These are phyloP conservation scores for Candida montana DNA, from an alignment of 805 yeast species.

Conservation along the genomic window DNA sequence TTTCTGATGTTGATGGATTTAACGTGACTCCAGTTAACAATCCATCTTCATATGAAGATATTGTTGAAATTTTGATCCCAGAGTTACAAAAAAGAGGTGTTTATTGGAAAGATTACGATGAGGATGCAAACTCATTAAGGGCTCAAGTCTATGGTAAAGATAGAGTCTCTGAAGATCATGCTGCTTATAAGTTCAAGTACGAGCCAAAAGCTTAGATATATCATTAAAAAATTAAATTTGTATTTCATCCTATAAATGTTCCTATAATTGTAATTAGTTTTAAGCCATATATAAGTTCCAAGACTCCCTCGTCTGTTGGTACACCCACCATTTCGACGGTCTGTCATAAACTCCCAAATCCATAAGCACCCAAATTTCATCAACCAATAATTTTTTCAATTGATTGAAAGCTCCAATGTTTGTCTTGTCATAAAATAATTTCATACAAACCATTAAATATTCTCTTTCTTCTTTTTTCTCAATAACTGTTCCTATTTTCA, in stretches of 20 bases:
- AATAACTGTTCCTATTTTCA: conserved; percentile 1
- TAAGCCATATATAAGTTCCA: conserved; percentile 10
- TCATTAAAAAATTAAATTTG: too few species aligned
- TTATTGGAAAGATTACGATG: conserved; percentile 33
- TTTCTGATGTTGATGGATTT: conserved; percentile 39
- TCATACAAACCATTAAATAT: background rate
- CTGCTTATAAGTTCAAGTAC: conserved; percentile 5
- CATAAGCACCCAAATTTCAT: conserved; percentile 7
- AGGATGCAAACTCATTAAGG: conserved; percentile 8
- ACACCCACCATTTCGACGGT: conserved; percentile 9
- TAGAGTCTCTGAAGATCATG: conserved; percentile 7
- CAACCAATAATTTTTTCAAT: background rate
- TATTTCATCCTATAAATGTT: too few species aligned
- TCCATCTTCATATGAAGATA: conserved; percentile 37
- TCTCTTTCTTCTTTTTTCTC: background rate
- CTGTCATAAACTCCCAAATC: background rate
- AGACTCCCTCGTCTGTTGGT: background rate
- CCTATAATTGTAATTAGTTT: too few species aligned
- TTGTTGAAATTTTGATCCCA: conserved; percentile 34
- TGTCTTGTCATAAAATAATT: conserved; percentile 4
- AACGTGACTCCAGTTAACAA: conserved; percentile 35
- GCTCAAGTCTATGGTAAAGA: conserved; percentile 10
- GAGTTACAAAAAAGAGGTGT: conserved; percentile 33
- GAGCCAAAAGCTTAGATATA: too few species aligned
- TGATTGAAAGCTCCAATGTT: conserved; percentile 8